Base-by-base conservation (phyloP, 208 protist species). In the Wallacemonas sp. region DNA sequence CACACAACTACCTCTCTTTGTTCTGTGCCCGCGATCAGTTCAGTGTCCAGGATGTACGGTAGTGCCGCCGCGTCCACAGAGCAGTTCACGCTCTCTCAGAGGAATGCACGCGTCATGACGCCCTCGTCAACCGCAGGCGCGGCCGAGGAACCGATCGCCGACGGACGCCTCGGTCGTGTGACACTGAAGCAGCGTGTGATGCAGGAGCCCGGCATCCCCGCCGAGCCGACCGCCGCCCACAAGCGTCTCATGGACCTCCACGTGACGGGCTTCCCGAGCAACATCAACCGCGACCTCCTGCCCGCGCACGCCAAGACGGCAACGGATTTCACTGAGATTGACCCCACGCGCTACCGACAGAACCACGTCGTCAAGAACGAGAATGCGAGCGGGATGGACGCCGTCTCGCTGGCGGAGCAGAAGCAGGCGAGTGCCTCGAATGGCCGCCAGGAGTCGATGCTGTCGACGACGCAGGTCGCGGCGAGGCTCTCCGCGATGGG, bases 171-270 rank as follows among this genome's bases (percentile, higher is more conserved):
- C 18, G 39, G 39, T 36, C 62, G 62, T 20, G 46, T 57, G 11
- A 57, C 62, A 3, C 62, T 67, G 16, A 52, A 50, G 49, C 46
- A 70, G 42, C 64, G 48, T 10, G 64, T 70, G 8, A 29, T 48
- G 18, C 46, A 38, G 38, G 50, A 55, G 20, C 45, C 29, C 25
- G 16, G 31, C 14, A 25, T 65, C 4, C 50, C 61, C 1, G 59
- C 76, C 8, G 50, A 64, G 38, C 73, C 65, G 18, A 76, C 63
- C 61, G 39, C 76, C 16, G 64, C 54, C 26, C 77, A 82, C 42
- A 77, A 81, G 25, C 82, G 85, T 2, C 61, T 87, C 25, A 81
- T 77, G 67, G 84, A 91, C 36, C 52, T 89, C n/a, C 80, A 94
- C 74, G 67, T 91, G 62, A 94, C 88, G 11, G 88, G 67, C 20